Evolutionary conservation across 169 alveolate genomes (phyloP), one percentile per base, ranked within the genome.

Genomic region (Plasmodium ovale): DNA sequence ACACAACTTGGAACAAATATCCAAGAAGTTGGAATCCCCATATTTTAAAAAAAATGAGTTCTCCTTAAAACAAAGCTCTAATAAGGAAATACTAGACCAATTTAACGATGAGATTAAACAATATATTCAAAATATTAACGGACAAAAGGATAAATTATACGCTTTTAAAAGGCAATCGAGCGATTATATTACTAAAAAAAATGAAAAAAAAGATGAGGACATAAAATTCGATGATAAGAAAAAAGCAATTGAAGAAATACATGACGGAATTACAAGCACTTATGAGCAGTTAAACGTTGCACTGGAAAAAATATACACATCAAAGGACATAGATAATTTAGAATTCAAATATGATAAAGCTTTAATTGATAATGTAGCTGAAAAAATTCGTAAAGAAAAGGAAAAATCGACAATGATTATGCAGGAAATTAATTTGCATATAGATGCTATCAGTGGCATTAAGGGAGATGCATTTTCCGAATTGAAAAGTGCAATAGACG

Each of bases 221-320:
- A 33, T 23, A 31, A 53, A 64, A 33, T 23, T 31, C 23, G 33
- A 64, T 37, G 51, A 35, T 44, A 64, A 64, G 25, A 44, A 64
- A 33, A 29, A 64, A 27, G 72, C 72, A 37, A 25, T 64, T n/a
- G 33, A 64, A 31, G 72, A 64, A 14, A 21, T 64, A 1, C 33
- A 33, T 44, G 72, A 64, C 16, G 14, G 16, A 64, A 35, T 64
- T 64, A 64, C 2, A 14, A 9, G 19, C 2, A 25, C 5, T 31
- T 64, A n/a, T 33, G 51, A 64, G n/a, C 35, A 64, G 33, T 23
- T 64, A 25, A 64, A 31, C 21, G 3, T n/a, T 3, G 1, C 2
- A 31, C 51, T 64, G 56, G 21, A 9, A 44, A 16, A 64, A 29
- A 64, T 31, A 33, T 23, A 0, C 10, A 64, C 51, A 31, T 23